Base-by-base conservation (phyloP, 2,329 filamentous ascomycete species). In the Epichloe elymi region DNA sequence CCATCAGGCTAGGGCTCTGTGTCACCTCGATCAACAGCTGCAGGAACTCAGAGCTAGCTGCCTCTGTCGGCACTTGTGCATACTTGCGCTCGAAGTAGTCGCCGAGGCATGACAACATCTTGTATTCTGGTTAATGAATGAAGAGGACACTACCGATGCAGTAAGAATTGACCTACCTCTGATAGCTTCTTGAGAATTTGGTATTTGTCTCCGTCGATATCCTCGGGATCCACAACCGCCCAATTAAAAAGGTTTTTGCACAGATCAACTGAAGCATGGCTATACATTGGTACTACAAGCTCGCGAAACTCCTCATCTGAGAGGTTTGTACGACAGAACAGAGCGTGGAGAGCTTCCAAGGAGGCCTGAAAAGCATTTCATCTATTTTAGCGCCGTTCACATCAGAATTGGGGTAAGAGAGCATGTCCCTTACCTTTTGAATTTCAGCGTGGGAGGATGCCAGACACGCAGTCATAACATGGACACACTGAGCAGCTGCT, bases 201-300 rank as follows among this genome's bases (percentile, higher is more conserved):
- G 64, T 98, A 97, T 63, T 89, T 94, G 61, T 89, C 84, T 61
- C 95, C 88, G 57, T 96, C 87, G 53, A 95, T 81, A 59, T 95
- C 85, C 53, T 87, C 79, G 3, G 88, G 79, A 56, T 89, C 85
- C 42, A 91, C 83, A 11, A 81, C 69, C 4, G 88, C 87, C 86
- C 87, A 93, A 55, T 85, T 80, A 60, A 88, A 89, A 12, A 95
- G 74, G 53, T 82, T 79, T 55, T 78, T 79, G 58, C 90, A 80
- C 7, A 94, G 74, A 38, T 77, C 74, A 41, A 95, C 78, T 55
- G 83, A 85, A 51, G 81, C 74, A n/a, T 75, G 72, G 54, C 79
- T 79, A 61, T 89, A 94, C 74, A 93, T 86, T 49, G 88, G 84
- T 57, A 82, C 84, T 48, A 91, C 83, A 3, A 95, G 78, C 53